phyloP scores from a whole-genome alignment of 805 yeast species.

The Lachancea sp. region DNA sequence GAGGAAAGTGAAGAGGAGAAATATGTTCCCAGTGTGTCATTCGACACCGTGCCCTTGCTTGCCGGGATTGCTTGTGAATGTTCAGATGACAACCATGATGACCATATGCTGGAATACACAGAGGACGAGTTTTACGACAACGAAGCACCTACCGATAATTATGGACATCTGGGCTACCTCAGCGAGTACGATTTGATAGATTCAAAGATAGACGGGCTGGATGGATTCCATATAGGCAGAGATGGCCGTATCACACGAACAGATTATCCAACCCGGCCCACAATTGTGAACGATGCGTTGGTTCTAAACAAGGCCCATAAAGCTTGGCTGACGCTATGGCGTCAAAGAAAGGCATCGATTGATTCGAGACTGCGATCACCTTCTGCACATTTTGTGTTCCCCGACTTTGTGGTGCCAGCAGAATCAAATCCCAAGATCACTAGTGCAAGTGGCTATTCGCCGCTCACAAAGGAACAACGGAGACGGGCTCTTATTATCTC shows the following conservation, averaged over 20 bases:
- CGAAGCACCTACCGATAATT: conserved; percentile 18
- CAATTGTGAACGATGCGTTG: conserved; percentile 26
- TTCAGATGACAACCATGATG: conserved; percentile 27
- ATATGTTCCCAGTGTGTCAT: conserved; percentile 27
- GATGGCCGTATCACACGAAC: conserved; percentile 31
- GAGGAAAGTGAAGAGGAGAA: neutral
- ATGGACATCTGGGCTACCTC: conserved; percentile 4
- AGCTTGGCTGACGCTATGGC: conserved; percentile 23
- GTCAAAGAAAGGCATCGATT: conserved; percentile 12
- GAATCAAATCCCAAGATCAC: conserved; percentile 5
- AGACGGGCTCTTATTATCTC: conserved; percentile 18
- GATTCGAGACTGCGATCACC: conserved; percentile 16
- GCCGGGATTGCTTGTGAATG: conserved; percentile 16
- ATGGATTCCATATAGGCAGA: conserved; percentile 22
- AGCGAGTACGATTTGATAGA: conserved; percentile 5
- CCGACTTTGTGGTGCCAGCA: conserved; percentile 17
- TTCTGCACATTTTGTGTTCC: conserved; percentile 15
- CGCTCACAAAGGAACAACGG: conserved; percentile 22
- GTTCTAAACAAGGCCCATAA: conserved; percentile 23
- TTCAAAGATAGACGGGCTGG: conserved; percentile 10
- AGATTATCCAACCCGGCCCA: conserved; percentile 33
- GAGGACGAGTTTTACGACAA: conserved; percentile 32
- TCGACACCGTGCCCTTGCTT: conserved; percentile 30
- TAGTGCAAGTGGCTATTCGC: conserved; percentile 17
- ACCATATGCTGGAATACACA: conserved; percentile 23